Conservation (phyloP, 768 basidiomycete species). For the Suillus discolor region DNA sequence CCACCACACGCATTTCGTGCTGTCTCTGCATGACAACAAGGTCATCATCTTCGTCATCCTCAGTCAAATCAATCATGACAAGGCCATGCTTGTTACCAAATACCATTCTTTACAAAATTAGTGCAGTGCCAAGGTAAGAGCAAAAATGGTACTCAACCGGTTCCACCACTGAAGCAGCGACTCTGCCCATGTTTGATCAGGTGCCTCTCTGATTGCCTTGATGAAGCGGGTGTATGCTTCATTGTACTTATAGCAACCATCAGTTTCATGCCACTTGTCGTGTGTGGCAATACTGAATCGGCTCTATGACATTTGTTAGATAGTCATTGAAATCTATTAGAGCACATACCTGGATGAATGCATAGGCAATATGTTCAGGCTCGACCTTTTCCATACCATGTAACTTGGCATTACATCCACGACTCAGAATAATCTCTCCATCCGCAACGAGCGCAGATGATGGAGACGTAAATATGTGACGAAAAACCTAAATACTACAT, state of each 20-base stretch:
- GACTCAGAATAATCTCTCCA: not conserved
- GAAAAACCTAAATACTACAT: not conserved
- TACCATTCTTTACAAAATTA: not conserved
- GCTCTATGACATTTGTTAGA: conserved; percentile 3
- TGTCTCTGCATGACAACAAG: not conserved
- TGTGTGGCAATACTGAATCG: not conserved
- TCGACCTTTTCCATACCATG: conserved; percentile 5
- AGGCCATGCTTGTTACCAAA: not conserved
- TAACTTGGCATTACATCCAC: conserved; percentile 5
- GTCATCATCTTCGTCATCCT: not conserved
- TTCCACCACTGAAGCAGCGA: not conserved
- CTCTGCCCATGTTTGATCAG: not conserved
- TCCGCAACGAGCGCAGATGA: not conserved
- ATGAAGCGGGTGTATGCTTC: conserved; percentile 9
- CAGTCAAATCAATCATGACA: not conserved
- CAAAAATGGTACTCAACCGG: not conserved
- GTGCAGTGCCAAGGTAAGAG: not conserved
- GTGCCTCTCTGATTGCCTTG: not conserved
- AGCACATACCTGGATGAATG: not conserved
- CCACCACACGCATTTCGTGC: not conserved
- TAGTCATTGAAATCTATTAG: not conserved
- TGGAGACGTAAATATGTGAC: not conserved
- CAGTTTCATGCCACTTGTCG: conserved; percentile 9
- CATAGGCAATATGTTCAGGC: conserved; percentile 13
- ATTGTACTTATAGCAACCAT: conserved; percentile 5